Percentiles rank a stretch among this genome's conserved stretches.
Conservation (phyloP, 2,329 filamentous ascomycete species). For the Amauroascus verrucosus region DNA sequence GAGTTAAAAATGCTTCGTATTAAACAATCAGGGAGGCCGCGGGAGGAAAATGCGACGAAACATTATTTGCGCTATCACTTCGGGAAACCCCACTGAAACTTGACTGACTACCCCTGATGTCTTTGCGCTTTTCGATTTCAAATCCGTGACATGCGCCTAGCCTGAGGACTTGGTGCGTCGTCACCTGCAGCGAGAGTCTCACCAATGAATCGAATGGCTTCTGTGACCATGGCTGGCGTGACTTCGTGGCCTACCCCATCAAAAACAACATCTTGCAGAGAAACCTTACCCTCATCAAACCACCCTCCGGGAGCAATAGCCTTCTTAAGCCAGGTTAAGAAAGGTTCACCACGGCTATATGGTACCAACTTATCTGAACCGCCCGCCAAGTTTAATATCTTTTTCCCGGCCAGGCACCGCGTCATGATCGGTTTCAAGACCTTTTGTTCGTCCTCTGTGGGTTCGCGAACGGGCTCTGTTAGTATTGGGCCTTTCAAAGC, state of each 20-base stretch:
- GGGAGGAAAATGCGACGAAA: no score
- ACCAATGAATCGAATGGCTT: slow-evolving; percentile 46
- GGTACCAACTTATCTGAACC: slow-evolving; percentile 52
- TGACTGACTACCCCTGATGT: background rate
- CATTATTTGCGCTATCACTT: no score
- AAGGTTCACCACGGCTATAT: slow-evolving; percentile 46
- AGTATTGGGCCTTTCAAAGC: slow-evolving; percentile 22
- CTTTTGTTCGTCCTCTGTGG: slow-evolving; percentile 36
- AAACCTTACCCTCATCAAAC: slow-evolving; percentile 43
- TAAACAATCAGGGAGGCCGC: no score
- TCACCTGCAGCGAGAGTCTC: slow-evolving; percentile 29
- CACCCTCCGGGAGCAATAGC: slow-evolving; percentile 33
- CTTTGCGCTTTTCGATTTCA: background rate
- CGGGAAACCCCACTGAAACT: background rate
- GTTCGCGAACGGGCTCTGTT: slow-evolving; percentile 26
- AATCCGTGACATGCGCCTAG: slow-evolving; percentile 24
- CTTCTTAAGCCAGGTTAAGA: slow-evolving; percentile 47
- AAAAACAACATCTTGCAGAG: slow-evolving; percentile 49
- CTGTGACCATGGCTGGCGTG: slow-evolving; percentile 45
- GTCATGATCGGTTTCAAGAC: slow-evolving; percentile 36
- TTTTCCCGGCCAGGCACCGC: slow-evolving; percentile 40
- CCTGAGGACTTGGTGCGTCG: slow-evolving; percentile 18
- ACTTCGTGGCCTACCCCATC: slow-evolving; percentile 50
- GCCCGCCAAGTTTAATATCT: slow-evolving; percentile 45
- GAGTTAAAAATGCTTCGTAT: no score